phyloP scores from a whole-genome alignment of 495 filamentous ascomycete species.

The Symbiotaphrina buchneri region DNA sequence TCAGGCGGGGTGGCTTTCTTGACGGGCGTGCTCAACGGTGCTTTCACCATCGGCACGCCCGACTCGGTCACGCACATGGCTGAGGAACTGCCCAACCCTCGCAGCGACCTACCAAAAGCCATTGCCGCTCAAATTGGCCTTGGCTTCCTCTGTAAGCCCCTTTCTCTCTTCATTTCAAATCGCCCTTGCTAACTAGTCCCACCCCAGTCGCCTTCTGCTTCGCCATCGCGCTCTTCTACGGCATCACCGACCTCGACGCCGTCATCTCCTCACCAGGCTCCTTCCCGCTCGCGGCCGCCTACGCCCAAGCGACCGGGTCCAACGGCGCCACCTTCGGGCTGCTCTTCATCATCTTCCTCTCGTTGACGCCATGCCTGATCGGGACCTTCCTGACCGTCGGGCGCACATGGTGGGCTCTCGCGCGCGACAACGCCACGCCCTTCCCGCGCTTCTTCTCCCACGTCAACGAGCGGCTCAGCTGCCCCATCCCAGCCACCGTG shows the following conservation, averaged over 20 bases:
- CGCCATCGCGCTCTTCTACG: conserved; percentile 51
- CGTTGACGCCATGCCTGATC: conserved; percentile 34
- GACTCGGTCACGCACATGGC: conserved; percentile 58
- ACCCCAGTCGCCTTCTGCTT: conserved; percentile 21
- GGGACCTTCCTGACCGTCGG: conserved; percentile 54
- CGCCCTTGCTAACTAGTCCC: conserved; percentile 21
- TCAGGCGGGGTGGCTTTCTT: conserved; percentile 57
- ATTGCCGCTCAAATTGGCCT: conserved; percentile 17
- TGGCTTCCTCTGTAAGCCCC: conserved; percentile 6
- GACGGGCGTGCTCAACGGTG: conserved; percentile 64
- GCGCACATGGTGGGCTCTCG: conserved; percentile 72
- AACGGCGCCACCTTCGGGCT: conserved; percentile 37
- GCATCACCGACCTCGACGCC: conserved; percentile 33
- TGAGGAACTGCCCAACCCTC: conserved; percentile 55
- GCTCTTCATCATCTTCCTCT: conserved; percentile 43
- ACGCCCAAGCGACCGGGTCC: conserved; percentile 48
- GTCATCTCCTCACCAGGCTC: conserved; percentile 30
- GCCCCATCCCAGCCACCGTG: conserved; percentile 2
- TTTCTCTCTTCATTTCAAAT: not conserved
- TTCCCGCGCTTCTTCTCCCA: conserved; percentile 14
- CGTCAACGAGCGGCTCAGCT: conserved; percentile 8
- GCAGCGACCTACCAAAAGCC: conserved; percentile 35
- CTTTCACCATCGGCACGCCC: conserved; percentile 66
- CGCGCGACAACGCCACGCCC: conserved; percentile 38
- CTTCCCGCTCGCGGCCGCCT: conserved; percentile 62